Base-by-base conservation (phyloP, 371 early-diverging fungal genomes). In the Mucor mucedo region DNA sequence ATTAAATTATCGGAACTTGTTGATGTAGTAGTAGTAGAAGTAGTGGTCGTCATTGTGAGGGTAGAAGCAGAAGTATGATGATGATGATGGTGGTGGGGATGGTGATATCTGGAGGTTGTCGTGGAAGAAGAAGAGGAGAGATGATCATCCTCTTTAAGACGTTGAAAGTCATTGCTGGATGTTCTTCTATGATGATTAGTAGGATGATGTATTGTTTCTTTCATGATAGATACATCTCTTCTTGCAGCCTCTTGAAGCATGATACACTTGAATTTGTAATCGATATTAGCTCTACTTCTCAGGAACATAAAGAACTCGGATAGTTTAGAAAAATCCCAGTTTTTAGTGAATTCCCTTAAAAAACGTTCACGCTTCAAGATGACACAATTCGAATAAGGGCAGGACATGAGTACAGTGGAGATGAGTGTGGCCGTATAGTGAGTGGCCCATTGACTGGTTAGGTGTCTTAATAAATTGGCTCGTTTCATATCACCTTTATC, bases 261-360 rank as follows among this genome's bases (percentile, higher is more conserved):
- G 35, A 85, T 76, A 47, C 89, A 89, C 68, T 90, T 91, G 42
- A 89, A 80, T 60, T 87, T 84, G 70, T 89, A 89, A 60, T 84
- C 89, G 41, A 91, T 81, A n/a, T 88, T 88, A 8, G 90, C 84
- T 45, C 79, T 80, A 45, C 82, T 83, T 58, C 85, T 84, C 29
- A 91, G 70, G 53, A 83, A 87, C 71, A 89, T 89, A 76, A 91
- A 91, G 52, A 91, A 89, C 66, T 90, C 90, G 3, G 90, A 90
- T 40, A 91, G 74, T 32, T 88, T 85, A 56, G 88, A 89, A 73
- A 91, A 91, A 73, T 89, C 89, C 91, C 91, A 91, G 58, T 88
- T 87, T 28, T 85, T 79, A 1, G 89, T 87, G 42, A 91, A 83
- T 5, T 85, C 86, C 53, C 87, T 82, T 65, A 91, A 68, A 45